Evolutionary conservation across 164 flowering plant species (phyloP), one percentile per base, ranked within the genome.

Genomic region (Aristolochia californica): DNA sequence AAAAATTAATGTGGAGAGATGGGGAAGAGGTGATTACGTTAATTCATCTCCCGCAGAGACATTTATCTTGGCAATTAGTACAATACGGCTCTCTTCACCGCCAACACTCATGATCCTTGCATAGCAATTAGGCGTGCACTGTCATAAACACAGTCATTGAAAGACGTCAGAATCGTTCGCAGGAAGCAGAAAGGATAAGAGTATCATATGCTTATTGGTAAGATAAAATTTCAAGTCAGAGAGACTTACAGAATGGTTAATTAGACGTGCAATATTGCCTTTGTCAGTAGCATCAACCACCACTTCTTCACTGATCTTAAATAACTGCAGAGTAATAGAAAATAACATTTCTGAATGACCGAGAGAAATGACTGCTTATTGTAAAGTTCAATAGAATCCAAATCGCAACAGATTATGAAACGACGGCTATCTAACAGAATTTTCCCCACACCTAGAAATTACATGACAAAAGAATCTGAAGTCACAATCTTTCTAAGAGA

Each of bases 91-190:
- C 72, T 89, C 82, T 28, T 74, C 84, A 53, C 74, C 79, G 27
- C 88, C 83, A 18, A 83, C 78, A 55, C 88, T 90, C 96, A 94
- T 78, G 48, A 94, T 90, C 71, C 99, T 84, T 24, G 99, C 95
- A 72, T 83, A 94, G 71, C 97, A 89, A 64, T 90, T 94, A 24
- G 99, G 97, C 85, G 73, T 79, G 70, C 99, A 94, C 99, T 94
- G 80, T 68, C 66, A 21, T 34, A 57, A 45, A 13, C 55, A 20
- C 30, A 56, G n/a, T 34, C 49, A 53, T 52, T 53, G n/a, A 53
- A 17, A 20, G 15, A 1, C 43, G 28, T 23, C 17, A 26, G 18
- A 23, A 11, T 2, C 3, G 17, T 23, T 28, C 30, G 7, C 4
- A 7, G 30, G 28, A 16, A 25, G 26, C 17, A 25, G 15, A 24